phyloP scores from a whole-genome alignment of 148 eudicot genomes.

The Rhododendron griersonianum region DNA sequence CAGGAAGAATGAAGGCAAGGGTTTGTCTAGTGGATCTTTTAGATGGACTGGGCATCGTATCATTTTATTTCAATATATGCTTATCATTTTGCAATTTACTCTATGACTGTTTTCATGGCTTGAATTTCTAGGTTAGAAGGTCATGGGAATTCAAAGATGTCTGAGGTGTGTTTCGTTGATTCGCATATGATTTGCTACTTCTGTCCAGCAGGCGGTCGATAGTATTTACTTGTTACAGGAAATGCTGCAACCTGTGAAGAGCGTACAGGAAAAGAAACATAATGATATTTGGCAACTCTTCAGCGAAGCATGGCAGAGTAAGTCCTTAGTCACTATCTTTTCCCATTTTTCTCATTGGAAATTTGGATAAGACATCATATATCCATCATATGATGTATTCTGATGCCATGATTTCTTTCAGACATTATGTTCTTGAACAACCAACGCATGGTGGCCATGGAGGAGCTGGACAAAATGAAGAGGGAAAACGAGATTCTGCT shows the following conservation, averaged over 20 bases:
- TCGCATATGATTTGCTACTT: neutral
- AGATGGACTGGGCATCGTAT: slow-evolving; percentile 7
- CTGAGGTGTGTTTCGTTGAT: slow-evolving; percentile 28
- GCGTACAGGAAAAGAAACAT: slow-evolving; percentile 24
- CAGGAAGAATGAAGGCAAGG: slow-evolving; percentile 17
- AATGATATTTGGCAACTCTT: slow-evolving; percentile 56
- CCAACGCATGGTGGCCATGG: slow-evolving; percentile 47
- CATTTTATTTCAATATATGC: neutral
- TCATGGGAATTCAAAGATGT: slow-evolving; percentile 14
- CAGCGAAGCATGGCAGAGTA: slow-evolving; percentile 60
- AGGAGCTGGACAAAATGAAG: slow-evolving; percentile 46
- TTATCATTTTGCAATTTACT: neutral
- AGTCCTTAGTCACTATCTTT: slow-evolving; percentile 8
- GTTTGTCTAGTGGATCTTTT: slow-evolving; percentile 6
- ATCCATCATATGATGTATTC: neutral
- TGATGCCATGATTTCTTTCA: slow-evolving; percentile 18
- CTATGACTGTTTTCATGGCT: neutral
- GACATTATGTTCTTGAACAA: slow-evolving; percentile 56
- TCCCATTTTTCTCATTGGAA: neutral
- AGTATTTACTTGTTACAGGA: slow-evolving; percentile 14
- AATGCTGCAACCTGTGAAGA: slow-evolving; percentile 19
- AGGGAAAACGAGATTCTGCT: slow-evolving; percentile 37
- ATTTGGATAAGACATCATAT: neutral
- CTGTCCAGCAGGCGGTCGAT: neutral
- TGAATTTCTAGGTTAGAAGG: slow-evolving; percentile 27